Evolutionary conservation across 2,329 filamentous ascomycete genomes (phyloP).

Genomic region (Cercospora sp.): DNA sequence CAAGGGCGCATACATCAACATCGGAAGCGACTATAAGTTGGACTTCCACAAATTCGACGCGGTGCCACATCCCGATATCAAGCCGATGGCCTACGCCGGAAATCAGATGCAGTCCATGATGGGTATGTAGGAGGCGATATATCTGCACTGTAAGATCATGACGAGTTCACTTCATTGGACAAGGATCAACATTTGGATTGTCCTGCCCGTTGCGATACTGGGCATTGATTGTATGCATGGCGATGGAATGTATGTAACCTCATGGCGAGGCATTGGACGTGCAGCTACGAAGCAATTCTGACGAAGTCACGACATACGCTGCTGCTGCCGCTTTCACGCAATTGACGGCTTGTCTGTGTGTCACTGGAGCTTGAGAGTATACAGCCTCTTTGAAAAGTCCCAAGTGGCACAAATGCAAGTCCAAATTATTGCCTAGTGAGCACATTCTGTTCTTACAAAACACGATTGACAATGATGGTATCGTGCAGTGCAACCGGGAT

Average conservation of each 20-base stretch:
- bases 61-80: conserved; percentile 92
- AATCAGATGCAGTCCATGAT: conserved; percentile 77
- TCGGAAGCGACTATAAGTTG: conserved; percentile 87
- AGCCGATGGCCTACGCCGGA: conserved; percentile 89
- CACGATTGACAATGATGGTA: no score
- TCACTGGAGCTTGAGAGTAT: background rate
- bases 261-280: conserved; percentile 6
- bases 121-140: conserved; percentile 35
- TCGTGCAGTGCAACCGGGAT: no score
- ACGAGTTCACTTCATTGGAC: conserved; percentile 3
- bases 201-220: background rate
- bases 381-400: background rate
- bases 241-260: background rate
- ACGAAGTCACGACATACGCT: background rate
- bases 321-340: background rate
- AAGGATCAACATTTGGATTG: background rate
- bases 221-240: conserved; percentile 5
- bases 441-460: no score
- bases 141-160: background rate
- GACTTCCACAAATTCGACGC: conserved; percentile 92
- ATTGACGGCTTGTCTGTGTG: background rate
- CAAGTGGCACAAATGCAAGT: no score
- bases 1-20: conserved; percentile 97
- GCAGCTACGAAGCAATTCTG: background rate
- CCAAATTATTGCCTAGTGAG: no score